Evolutionary conservation across 1,284 basidiomycete species (phyloP), one percentile per base, ranked within the genome.

Genomic region (Meira nashicola): DNA sequence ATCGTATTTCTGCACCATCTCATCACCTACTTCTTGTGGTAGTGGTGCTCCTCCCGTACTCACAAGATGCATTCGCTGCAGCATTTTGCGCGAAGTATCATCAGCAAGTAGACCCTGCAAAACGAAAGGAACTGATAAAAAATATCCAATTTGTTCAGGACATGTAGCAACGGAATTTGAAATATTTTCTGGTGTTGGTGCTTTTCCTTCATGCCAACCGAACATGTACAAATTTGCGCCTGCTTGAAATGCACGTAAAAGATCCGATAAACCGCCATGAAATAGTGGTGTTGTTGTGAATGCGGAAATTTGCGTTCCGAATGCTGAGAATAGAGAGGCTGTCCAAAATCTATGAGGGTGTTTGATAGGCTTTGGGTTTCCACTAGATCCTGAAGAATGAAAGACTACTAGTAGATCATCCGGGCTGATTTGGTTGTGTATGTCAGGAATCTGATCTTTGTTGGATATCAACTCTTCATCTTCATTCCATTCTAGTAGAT

Each of bases 361-460:
- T 70, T 58, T 79, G 65, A 61, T 73, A 46, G 47, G 71, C 33
- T 85, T 83, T 9, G 81, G 81, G 52, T 80, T 79, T 23, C 83
- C 80, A 6, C 84, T 84, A 12, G 84, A 85, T 39, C 86, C 85
- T 1, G 82, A 83, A 2, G 85, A 86, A 64, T 87, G 86, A n/a
- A 87, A 78, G 55, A 86, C 81, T 10, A 84, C 82, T 11, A 82
- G 79, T 1, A 82, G 80, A 19, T 84, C 72, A 15, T 77, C 65
- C 5, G 62, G 55, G 3, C 8, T 33, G 28, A 33, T 33, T 3
- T 33, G 4, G 8, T 3, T 33, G 28, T 8, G 3, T 33, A 33
- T 33, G 15, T 63, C 61, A n/a, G 5, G 28, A 17, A 19, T 14
- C 25, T 38, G 17, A 12, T 33, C 6, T 25, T 52, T 5, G 21